Conservation (phyloP, 768 basidiomycete genomes). For the Naematelia aurantialba region DNA sequence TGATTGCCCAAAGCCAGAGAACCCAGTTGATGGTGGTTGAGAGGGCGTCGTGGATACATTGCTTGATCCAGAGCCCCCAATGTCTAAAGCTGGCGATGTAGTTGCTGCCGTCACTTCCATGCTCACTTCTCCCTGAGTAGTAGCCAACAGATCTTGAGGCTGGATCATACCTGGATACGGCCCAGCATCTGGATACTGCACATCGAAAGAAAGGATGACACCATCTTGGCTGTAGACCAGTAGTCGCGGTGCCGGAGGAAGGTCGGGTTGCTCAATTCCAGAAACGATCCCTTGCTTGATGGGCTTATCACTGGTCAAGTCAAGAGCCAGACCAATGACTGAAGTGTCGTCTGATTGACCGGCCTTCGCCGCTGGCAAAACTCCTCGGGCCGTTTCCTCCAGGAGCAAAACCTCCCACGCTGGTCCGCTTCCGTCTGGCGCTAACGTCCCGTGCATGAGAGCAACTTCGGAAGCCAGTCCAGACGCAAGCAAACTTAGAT, state of each 20-base stretch:
- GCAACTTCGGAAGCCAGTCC: slow-evolving; percentile 49
- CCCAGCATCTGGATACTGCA: slow-evolving; percentile 37
- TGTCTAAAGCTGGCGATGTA: slow-evolving; percentile 8
- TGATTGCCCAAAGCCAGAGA: slow-evolving; percentile 28
- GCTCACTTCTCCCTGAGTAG: neutral
- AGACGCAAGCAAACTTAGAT: slow-evolving; percentile 47
- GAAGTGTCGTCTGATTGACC: slow-evolving; percentile 46
- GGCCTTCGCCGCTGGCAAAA: slow-evolving; percentile 45
- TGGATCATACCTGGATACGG: slow-evolving; percentile 45
- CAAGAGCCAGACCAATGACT: slow-evolving; percentile 50
- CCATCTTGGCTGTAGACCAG: slow-evolving; percentile 51
- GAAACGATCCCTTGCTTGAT: slow-evolving; percentile 47
- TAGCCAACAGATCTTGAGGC: slow-evolving; percentile 19
- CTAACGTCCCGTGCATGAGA: slow-evolving; percentile 35
- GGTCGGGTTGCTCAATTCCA: slow-evolving; percentile 44
- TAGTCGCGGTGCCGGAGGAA: slow-evolving; percentile 44
- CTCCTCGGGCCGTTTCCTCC: slow-evolving; percentile 48
- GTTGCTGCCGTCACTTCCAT: neutral
- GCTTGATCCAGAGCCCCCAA: neutral
- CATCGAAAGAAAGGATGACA: slow-evolving; percentile 47
- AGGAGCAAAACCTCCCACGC: slow-evolving; percentile 45
- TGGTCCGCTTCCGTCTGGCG: slow-evolving; percentile 22
- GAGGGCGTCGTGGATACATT: slow-evolving; percentile 6
- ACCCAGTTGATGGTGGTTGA: slow-evolving; percentile 19
- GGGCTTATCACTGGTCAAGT: slow-evolving; percentile 40